Base-by-base conservation (phyloP, 495 filamentous ascomycete species). In the Tuber microsphaerosporum region DNA sequence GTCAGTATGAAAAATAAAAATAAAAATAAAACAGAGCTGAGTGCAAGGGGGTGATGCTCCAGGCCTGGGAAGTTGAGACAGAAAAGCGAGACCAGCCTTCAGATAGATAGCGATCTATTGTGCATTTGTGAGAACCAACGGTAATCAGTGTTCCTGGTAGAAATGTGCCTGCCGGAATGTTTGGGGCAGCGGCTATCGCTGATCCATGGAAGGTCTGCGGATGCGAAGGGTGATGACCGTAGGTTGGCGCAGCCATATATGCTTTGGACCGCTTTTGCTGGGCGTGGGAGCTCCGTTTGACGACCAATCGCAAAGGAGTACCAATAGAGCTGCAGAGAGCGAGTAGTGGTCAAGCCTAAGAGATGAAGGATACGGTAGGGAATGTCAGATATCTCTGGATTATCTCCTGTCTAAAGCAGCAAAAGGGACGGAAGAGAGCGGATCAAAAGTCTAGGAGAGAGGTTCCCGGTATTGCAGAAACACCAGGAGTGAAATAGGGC, bases 41-140 rank as follows among this genome's bases (percentile, higher is more conserved):
- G 70, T 77, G 48, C 12, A 61, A 2, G 73, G 5, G 56, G 39
- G 12, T 41, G 41, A 26, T 73, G 45, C 22, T n/a, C 70, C 2
- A 1, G 31, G 45, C 10, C 70, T 2, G 6, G 31, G 69, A 42
- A 14, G 48, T 48, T 26, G 61, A 56, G 71, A 56, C 31, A 16
- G 48, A 80, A 74, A n/a, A 68, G 39, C 75, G 71, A 69, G 44
- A 79, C 81, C 69, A 81, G 76, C 81, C 95, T 87, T 99, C 95
- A 65, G 95, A 98, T 44, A 99, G 90, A 86, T 99, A 99, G 84
- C 94, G 96, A 82, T 97, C 95, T 73, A 99, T 94, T n/a, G 94
- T 88, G 42, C 97, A 96, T 76, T 93, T 90, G 84, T 98, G 96
- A 76, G 87, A 88, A 81, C 95, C 95, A 46, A 97, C 93, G 81